Evolutionary conservation across 169 alveolate species (phyloP), one percentile per base, ranked within the genome.

Genomic region (Toxoplasma gondii): DNA sequence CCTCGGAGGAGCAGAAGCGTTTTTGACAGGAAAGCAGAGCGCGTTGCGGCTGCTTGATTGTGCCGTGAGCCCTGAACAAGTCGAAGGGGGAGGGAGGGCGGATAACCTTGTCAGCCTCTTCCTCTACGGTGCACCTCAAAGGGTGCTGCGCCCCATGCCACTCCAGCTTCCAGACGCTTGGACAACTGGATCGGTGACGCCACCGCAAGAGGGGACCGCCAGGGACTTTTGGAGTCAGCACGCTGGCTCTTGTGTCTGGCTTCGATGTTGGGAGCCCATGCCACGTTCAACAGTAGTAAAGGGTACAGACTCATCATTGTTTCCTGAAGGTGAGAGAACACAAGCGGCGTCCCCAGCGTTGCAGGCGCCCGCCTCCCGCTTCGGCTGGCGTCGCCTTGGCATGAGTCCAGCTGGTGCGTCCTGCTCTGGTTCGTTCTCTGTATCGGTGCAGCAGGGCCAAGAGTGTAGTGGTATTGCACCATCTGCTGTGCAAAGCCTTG

Each of bases 41-140:
- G 64, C 44, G 19, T 22, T 81, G 41, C 84, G 95, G 92, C 93
- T 93, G 7, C 39, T 93, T 29, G 95, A 93, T 34, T 93, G 90
- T 41, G 95, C 95, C 22, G 90, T 91, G 1, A n/a, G 88, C 38
- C 95, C 95, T 17, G 95, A 93, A 0, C 84, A 93, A 39, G 95
- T 93, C 44, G 80, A 88, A 70, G 95, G 95, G 9, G 95, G 95
- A 22, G 93, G 95, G 31, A 54, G 95, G 43, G 31, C 67, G 10
- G 90, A 43, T 17, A 29, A 41, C 41, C 64, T 38, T 2, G 67
- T 82, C 67, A 41, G 67, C 67, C 53, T 82, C 36, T 82, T 82
- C 36, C 64, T 38, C 67, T 43, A 82, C 67, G 90, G 90, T 22
- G 41, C 67, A 4, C 90, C 90, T 38, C 67, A 44, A 43, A 12